phyloP scores from a whole-genome alignment of 495 filamentous ascomycete genomes.

The Aspergillus nidulans region DNA sequence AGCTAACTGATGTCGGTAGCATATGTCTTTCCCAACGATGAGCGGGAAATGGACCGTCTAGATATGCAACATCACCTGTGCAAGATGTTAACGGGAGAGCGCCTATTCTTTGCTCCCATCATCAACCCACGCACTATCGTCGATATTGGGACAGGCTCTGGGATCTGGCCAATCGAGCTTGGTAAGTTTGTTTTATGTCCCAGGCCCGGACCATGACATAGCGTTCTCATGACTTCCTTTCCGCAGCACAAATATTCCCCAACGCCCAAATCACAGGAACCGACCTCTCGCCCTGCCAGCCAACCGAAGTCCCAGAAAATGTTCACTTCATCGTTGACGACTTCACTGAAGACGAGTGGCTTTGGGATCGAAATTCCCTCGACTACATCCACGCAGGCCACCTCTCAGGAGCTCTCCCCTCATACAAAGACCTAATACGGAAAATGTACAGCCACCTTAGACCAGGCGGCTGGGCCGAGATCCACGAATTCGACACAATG shows the following conservation, averaged over 20 bases:
- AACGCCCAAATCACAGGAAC: slow-evolving; percentile 54
- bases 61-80: slow-evolving; percentile 61
- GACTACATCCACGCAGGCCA: slow-evolving; percentile 46
- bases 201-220: not conserved
- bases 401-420: slow-evolving; percentile 38
- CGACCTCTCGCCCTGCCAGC: slow-evolving; percentile 62
- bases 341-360: slow-evolving; percentile 47
- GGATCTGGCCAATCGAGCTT: slow-evolving; percentile 69
- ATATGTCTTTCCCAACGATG: slow-evolving; percentile 57
- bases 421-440: slow-evolving; percentile 37
- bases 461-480: slow-evolving; percentile 64
- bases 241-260: slow-evolving; percentile 48
- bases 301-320: slow-evolving; percentile 52
- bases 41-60: slow-evolving; percentile 49
- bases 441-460: slow-evolving; percentile 47
- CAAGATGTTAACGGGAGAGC: slow-evolving; percentile 47
- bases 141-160: slow-evolving; percentile 66
- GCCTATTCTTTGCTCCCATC: slow-evolving; percentile 57
- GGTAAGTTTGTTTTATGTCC: slow-evolving; percentile 26
- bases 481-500: slow-evolving; percentile 56
- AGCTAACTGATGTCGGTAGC: slow-evolving; percentile 25
- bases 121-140: slow-evolving; percentile 53
- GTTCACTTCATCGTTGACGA: slow-evolving; percentile 58
- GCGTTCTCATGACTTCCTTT: not conserved
- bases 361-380: slow-evolving; percentile 42